Evolutionary conservation across 1,284 basidiomycete genomes (phyloP), one percentile per base, ranked within the genome.

Genomic region (Tremellales sp.): DNA sequence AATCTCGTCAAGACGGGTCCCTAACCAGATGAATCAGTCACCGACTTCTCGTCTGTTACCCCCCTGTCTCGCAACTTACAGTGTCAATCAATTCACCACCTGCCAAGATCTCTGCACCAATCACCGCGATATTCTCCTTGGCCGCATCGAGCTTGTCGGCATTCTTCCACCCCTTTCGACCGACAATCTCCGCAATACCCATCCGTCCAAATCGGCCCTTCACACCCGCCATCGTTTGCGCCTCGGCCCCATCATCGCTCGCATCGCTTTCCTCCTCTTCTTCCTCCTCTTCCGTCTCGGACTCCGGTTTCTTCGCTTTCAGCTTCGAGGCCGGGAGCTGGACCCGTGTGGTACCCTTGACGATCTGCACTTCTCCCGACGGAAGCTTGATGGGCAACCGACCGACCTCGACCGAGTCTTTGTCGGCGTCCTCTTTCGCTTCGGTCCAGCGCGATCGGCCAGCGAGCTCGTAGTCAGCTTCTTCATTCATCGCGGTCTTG

Each of bases 81-180:
- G 67, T 68, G 53, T 72, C 69, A 24, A 76, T 55, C 29, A 76
- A 55, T 56, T 77, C 75, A 49, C 70, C 71, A 57, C 93, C 90
- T 24, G 84, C 79, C 47, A 92, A 75, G 48, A 94, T 87, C 58
- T 93, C 90, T 61, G 93, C 87, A 71, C 92, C 90, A 38, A 92
- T 81, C 25, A 78, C 76, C 2, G 90, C 90, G 48, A 94, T 87
- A 69, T 94, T 88, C 64, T 91, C 87, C 61, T 93, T 92, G 18
- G 90, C 90, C 41, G 77, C 78, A 51, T 84, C 83, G 58, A 93
- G 77, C 55, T 82, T 80, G 35, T 76, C 76, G 48, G 79, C 81
- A 50, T 85, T 80, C 40, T 87, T 87, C 64, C 60, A 66, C 3
- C 63, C 64, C 37, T 56, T 48, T 31, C 47, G 81, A 22, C 75